Base-by-base conservation (phyloP, 2,329 filamentous ascomycete species). In the Pyrenochaeta sp. region DNA sequence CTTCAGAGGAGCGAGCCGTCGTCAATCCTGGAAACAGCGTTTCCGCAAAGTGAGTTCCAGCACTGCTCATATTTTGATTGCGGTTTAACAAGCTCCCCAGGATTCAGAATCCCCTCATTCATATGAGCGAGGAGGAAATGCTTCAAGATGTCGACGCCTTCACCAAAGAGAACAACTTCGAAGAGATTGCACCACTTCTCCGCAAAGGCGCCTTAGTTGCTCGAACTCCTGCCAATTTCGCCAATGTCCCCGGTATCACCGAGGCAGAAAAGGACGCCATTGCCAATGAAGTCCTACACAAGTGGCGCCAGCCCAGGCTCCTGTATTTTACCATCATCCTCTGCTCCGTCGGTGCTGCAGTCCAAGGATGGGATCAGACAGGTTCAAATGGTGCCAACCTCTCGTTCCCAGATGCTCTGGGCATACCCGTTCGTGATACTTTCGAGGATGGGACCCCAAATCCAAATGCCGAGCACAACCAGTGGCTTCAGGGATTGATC, bases 321-420 rank as follows among this genome's bases (percentile, higher is more conserved):
- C 74, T 89, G 4, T 85, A 84, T 67, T 74, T 86, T 47, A 87
- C 85, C 32, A 85, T 89, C 50, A 72, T 81, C 7, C 80, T 82
- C 14, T 86, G 83, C 65, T 87, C 85, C 18, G 81, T 88, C 43
- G 84, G 83, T 30, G 84, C 85, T 9, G 84, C 84, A 11, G 82
- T 88, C 17, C 66, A 73, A 44, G 83, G 84, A 24, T 86, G 83
- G 83, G 83, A 86, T 51, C 81, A 85, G 61, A 85, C 82, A 7
- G 82, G 82, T 23, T 46, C 50, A 1, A 60, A 58, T 19, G 66
- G 66, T 30, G 83, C 83, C 27, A 86, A 82, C 51, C 72, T 86
- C 42, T 79, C 78, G 40, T 85, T 85, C 53, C 83, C 82, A 0
- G 45, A 61, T 0, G 74, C 73, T 14, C 81, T 82, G 32, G 74